Base-by-base conservation (phyloP, 192 early-diverging fungal species). In the Coemansia biformis region DNA sequence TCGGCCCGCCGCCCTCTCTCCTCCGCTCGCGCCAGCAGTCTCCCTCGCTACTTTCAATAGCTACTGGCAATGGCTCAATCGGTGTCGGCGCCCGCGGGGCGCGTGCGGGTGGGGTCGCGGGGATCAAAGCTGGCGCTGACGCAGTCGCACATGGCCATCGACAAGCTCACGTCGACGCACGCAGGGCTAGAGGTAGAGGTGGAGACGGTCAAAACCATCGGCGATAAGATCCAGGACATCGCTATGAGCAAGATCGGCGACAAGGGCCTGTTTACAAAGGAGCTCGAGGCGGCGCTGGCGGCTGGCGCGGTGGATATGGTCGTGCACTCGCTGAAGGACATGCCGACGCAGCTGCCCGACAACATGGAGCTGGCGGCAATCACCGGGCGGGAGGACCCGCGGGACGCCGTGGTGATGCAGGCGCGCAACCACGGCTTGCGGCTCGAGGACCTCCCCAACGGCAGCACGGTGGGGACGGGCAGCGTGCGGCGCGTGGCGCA, bases 241-340 rank as follows among this genome's bases (percentile, higher is more conserved):
- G 83, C 95, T 4, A 75, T 98, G 36, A 83, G 71, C 59, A 90
- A 92, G 65, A 91, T 98, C 49, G 93, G 95, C 31, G 82, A 88
- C 47, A 94, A 91, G 48, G 81, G 86, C 0, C 68, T 96, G 31
- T 95, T 95, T 46, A 92, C 92, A 33, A 91, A 90, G 51, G 93
- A 96, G 43, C 78, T 95, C 3, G 92, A 96, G 54, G 57, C 84
- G 1, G 84, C 91, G 2, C 75, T 98, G 15, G 74, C 75, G 12
- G 66, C 76, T 8, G 49, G 75, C 5, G 57, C 57, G 10, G 85
- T 92, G 19, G 87, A 96, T 59, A 42, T 96, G 14, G 84, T 98
- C 28, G 93, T 96, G 4, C 95, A 98, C 57, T 90, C 89, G 16
- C 78, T 96, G 28, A 98, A 98, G 69, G 95, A 98, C 55, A 68